Conservation (phyloP, 2,329 filamentous ascomycete species). For the Coleophoma cylindrospora region DNA sequence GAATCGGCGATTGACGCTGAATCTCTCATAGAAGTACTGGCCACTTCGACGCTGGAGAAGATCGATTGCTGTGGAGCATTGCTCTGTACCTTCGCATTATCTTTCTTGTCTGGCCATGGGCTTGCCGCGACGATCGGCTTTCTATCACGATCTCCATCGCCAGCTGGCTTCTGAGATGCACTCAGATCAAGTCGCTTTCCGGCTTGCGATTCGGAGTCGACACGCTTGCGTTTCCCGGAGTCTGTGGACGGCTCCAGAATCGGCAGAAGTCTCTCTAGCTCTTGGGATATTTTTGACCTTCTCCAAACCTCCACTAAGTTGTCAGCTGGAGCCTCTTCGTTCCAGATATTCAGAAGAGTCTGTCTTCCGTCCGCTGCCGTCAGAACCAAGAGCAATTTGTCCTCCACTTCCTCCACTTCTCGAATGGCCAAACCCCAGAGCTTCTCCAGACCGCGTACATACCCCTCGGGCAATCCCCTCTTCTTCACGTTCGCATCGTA, state of each 20-base stretch:
- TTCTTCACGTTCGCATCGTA: slow-evolving; percentile 73
- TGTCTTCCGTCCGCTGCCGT: slow-evolving; percentile 33
- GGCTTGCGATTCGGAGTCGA: slow-evolving; percentile 13
- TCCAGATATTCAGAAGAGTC: slow-evolving; percentile 21
- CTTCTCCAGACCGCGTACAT: slow-evolving; percentile 67
- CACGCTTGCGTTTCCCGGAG: slow-evolving; percentile 18
- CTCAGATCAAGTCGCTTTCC: slow-evolving; percentile 5
- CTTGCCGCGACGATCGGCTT: slow-evolving; percentile 2
- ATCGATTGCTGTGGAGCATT: background rate
- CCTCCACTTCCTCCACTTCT: slow-evolving; percentile 41
- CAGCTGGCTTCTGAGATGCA: background rate
- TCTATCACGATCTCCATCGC: slow-evolving; percentile 2
- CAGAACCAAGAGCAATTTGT: slow-evolving; percentile 39
- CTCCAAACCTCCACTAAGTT: slow-evolving; percentile 24
- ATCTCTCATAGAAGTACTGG: too few species aligned
- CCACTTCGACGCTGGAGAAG: too few species aligned
- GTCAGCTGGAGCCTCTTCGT: slow-evolving; percentile 21
- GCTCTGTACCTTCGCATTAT: slow-evolving; percentile 2
- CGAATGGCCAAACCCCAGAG: slow-evolving; percentile 49
- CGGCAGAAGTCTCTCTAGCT: slow-evolving; percentile 24
- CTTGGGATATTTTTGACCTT: slow-evolving; percentile 23
- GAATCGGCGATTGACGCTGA: background rate
- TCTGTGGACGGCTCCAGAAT: slow-evolving; percentile 18
- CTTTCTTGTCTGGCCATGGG: slow-evolving; percentile 3
- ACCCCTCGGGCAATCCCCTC: slow-evolving; percentile 74